Evolutionary conservation across 768 basidiomycete species (phyloP).

Genomic region (Cyathus striatus): DNA sequence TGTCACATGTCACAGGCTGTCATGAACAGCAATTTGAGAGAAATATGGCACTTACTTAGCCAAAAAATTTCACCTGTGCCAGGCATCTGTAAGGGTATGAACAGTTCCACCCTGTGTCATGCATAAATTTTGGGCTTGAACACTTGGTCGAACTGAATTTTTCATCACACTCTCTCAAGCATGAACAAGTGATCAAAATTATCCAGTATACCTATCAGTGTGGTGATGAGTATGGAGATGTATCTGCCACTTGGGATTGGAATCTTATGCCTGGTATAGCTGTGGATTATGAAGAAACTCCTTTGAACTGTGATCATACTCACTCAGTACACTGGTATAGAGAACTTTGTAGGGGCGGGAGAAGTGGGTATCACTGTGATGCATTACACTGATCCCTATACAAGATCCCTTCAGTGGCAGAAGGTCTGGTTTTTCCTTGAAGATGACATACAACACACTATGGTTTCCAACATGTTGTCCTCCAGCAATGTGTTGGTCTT

Average conservation of each 20-base stretch:
- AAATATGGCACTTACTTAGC: too few relatives aligned
- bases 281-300: slow-evolving; percentile 54
- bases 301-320: slow-evolving; percentile 41
- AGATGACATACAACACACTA: slow-evolving; percentile 57
- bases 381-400: slow-evolving; percentile 63
- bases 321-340: slow-evolving; percentile 38
- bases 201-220: slow-evolving; percentile 55
- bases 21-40: too few relatives aligned
- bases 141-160: too few relatives aligned
- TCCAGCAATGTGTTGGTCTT: slow-evolving; percentile 41
- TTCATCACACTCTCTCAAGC: too few relatives aligned
- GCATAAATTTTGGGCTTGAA: too few relatives aligned
- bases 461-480: slow-evolving; percentile 47
- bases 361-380: slow-evolving; percentile 52
- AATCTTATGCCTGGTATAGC: slow-evolving; percentile 72
- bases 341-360: slow-evolving; percentile 69
- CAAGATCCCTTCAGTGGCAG: slow-evolving; percentile 49
- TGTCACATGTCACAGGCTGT: too few relatives aligned
- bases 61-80: too few relatives aligned
- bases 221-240: slow-evolving; percentile 72
- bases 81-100: too few relatives aligned
- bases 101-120: too few relatives aligned
- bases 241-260: slow-evolving; percentile 73
- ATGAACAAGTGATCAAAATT: too few relatives aligned
- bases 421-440: slow-evolving; percentile 74